These are phyloP conservation scores for Glycyrrhiza uralensis DNA, from an alignment of 306 rosid genomes.

Conservation along the genomic window DNA sequence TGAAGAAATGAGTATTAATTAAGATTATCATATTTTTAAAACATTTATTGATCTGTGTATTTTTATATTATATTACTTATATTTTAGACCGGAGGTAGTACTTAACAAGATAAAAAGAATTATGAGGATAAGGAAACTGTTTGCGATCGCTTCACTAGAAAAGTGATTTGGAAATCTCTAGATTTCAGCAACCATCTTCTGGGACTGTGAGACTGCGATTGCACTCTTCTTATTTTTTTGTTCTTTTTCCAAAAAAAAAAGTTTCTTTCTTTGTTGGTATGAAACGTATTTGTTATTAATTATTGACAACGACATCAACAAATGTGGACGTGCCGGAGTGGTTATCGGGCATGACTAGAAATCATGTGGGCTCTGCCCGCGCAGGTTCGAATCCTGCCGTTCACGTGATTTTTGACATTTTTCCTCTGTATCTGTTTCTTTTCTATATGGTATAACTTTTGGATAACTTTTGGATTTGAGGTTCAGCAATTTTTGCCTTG, in stretches of 20 bases:
- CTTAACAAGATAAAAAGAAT: too few species aligned
- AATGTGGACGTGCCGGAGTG: conserved; percentile 43
- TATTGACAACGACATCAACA: background rate
- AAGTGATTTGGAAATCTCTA: background rate
- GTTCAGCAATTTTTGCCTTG: too few species aligned
- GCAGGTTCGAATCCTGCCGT: conserved; percentile 45
- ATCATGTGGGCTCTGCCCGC: conserved; percentile 43
- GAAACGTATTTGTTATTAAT: too few species aligned
- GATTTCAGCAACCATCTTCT: background rate
- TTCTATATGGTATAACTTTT: background rate
- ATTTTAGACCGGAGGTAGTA: too few species aligned
- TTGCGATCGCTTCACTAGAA: background rate
- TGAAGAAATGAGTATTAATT: too few species aligned
- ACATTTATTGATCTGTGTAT: too few species aligned
- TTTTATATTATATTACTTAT: too few species aligned
- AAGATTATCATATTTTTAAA: too few species aligned
- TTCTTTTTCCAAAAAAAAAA: background rate
- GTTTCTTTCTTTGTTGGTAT: too few species aligned
- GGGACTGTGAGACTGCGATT: background rate
- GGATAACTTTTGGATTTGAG: too few species aligned
- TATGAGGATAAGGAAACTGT: too few species aligned
- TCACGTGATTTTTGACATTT: background rate
- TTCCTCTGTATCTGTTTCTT: background rate
- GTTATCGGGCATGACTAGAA: conserved; percentile 44
- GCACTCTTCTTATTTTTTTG: background rate